Percentiles rank a stretch among this genome's conserved stretches.
Evolutionary conservation across 805 yeast genomes (phyloP).

Genomic region (Ogataea parapolymorpha): DNA sequence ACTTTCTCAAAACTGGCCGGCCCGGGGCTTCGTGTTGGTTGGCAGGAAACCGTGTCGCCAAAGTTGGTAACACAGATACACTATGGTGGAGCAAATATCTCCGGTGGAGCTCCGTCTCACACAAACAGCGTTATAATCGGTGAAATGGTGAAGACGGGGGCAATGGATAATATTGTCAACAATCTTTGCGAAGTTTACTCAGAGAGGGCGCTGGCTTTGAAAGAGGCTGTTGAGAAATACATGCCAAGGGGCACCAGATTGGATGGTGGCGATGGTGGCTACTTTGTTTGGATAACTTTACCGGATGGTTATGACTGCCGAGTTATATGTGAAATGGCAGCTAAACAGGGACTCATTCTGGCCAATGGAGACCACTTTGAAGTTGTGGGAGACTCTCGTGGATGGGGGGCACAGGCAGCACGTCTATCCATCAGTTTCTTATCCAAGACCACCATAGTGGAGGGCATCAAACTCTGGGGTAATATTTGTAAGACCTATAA

Average conservation of each 20-base stretch:
- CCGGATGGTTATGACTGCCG: conserved; percentile 41
- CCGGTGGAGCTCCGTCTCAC: conserved; percentile 87
- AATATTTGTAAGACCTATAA: conserved; percentile 26
- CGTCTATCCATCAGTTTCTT: conserved; percentile 59
- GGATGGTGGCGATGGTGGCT: conserved; percentile 80
- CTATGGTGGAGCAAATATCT: conserved; percentile 71
- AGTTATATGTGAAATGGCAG: conserved; percentile 33
- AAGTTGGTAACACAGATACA: conserved; percentile 56
- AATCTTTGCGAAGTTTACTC: conserved; percentile 43
- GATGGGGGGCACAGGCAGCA: conserved; percentile 59
- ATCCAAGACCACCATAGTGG: conserved; percentile 41
- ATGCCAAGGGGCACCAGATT: conserved; percentile 55
- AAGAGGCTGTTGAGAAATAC: conserved; percentile 36
- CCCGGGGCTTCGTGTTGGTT: conserved; percentile 82
- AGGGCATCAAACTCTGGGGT: conserved; percentile 54
- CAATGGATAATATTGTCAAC: conserved; percentile 44
- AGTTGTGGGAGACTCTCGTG: conserved; percentile 57
- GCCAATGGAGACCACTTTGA: conserved; percentile 77
- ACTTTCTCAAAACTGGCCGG: conserved; percentile 78
- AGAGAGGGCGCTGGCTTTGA: conserved; percentile 43
- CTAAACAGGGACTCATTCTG: conserved; percentile 49
- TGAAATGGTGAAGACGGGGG: conserved; percentile 52
- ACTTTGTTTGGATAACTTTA: conserved; percentile 70
- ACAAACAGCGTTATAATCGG: conserved; percentile 64
- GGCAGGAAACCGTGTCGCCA: conserved; percentile 68